Evolutionary conservation across 108 stramenopile species (phyloP), one percentile per base, ranked within the genome.

Genomic region (Skeletonema tropicum): DNA sequence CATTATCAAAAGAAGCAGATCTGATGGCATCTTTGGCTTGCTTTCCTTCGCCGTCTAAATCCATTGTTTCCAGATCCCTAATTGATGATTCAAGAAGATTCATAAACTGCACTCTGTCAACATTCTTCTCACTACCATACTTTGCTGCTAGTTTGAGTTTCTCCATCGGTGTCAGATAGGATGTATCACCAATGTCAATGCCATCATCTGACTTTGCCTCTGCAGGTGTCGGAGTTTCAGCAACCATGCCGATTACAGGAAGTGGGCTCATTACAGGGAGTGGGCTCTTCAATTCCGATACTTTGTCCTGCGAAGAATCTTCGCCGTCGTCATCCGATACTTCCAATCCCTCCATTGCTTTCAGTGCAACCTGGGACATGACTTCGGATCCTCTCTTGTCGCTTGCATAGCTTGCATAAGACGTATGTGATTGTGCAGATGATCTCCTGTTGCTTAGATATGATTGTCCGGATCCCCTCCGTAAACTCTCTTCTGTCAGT

Each of bases 91-190:
- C 52, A 3, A 55, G 52, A 5, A 55, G 23, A 5, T 6, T 55
- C 8, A 55, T 25, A 23, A 48, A 48, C 48, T 48, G 48, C 0
- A 9, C 52, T 55, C 23, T 55, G 52, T 8, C 9, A 1, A 55
- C 23, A 25, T 25, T 55, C 19, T 55, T 55, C 52, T 55, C 52
- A 25, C 23, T 55, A 1, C 52, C 52, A 7, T 55, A 55, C 52
- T 55, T 55, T 6, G 52, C 52, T 55, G 52, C 52, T 55, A 55
- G 52, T 55, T 55, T 55, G 21, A 55, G 52, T 55, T 55, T 55
- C 23, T 55, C 52, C 52, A 55, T 6, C 5, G 52, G 52, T 55
- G 52, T 55, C 52, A 55, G 23, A 2, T 55, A 2, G 17, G 52
- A 55, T 9, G 52, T 55, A 25, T 55, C 52, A 2, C 23, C 23